These are phyloP conservation scores for Lentinus polychrous DNA, from an alignment of 1,284 basidiomycete genomes.

Conservation along the genomic window DNA sequence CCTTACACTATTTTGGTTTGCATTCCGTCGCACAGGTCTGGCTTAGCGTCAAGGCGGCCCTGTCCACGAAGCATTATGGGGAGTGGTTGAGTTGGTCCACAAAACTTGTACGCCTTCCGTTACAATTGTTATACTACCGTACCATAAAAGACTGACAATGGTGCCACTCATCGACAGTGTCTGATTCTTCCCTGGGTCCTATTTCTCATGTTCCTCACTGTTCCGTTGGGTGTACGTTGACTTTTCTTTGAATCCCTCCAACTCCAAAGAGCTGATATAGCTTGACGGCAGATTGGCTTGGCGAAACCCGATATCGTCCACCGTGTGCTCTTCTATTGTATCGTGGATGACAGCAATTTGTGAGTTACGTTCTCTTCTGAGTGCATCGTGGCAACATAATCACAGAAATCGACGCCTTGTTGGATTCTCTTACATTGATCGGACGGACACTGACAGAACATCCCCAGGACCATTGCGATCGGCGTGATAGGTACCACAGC, in stretches of 20 bases:
- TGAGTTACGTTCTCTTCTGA: conserved; percentile 4
- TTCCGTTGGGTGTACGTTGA: neutral
- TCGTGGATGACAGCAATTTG: conserved; percentile 10
- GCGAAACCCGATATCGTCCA: conserved; percentile 9
- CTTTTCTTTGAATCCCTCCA: neutral
- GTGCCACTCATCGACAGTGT: conserved; percentile 5
- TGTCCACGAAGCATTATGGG: conserved; percentile 4
- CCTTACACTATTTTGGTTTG: too few relatives aligned
- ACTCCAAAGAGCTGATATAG: neutral
- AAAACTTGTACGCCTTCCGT: conserved; percentile 8
- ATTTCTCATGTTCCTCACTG: neutral
- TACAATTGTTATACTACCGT: neutral
- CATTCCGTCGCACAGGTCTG: conserved; percentile 8
- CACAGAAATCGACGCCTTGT: too few relatives aligned
- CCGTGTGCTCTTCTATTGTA: conserved; percentile 14
- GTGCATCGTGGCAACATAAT: neutral
- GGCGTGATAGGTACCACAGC: conserved; percentile 9
- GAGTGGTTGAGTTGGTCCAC: conserved; percentile 3
- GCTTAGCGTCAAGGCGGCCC: conserved; percentile 11
- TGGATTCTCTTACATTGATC: too few relatives aligned
- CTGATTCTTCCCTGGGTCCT: conserved; percentile 7
- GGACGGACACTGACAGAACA: neutral
- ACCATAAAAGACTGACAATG: too few relatives aligned
- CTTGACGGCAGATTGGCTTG: conserved; percentile 10
- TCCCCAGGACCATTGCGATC: conserved; percentile 7